These are phyloP conservation scores for Yamadazyma kanchanaburiensis DNA, from an alignment of 1,139 yeast species.

Conservation along the genomic window DNA sequence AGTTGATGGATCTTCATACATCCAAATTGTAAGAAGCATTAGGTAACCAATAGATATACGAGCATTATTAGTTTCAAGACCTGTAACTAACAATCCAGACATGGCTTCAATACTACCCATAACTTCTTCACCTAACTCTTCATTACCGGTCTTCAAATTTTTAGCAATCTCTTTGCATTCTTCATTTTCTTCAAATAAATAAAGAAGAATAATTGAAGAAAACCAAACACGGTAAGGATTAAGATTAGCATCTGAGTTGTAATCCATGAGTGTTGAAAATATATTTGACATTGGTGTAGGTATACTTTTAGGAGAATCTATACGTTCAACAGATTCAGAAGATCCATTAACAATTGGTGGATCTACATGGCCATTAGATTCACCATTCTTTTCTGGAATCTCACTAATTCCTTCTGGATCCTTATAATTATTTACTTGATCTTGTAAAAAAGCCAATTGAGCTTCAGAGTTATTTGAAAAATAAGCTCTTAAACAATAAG, in stretches of 20 bases:
- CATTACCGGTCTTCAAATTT: constrained; percentile 62
- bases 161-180: constrained; percentile 52
- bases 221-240: constrained; percentile 92
- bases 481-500: constrained; percentile 63
- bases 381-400: neutral
- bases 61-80: constrained; percentile 64
- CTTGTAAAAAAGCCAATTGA: constrained; percentile 56
- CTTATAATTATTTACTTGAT: constrained; percentile 53
- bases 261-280: constrained; percentile 68
- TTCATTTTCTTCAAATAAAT: constrained; percentile 56
- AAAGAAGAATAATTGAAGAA: constrained; percentile 64
- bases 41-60: constrained; percentile 77
- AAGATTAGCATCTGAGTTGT: constrained; percentile 68
- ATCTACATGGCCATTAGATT: constrained; percentile 3
- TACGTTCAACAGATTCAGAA: constrained; percentile 1
- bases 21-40: constrained; percentile 72
- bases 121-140: constrained; percentile 67
- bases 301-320: neutral
- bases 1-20: constrained; percentile 73
- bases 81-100: constrained; percentile 69
- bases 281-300: constrained; percentile 48
- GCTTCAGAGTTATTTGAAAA: constrained; percentile 65
- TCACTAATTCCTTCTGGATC: constrained; percentile 1
- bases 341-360: neutral
- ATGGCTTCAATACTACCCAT: constrained; percentile 76